These are phyloP conservation scores for Syncephalastrum sp. DNA, from an alignment of 371 early-diverging fungal species.

Conservation along the genomic window DNA sequence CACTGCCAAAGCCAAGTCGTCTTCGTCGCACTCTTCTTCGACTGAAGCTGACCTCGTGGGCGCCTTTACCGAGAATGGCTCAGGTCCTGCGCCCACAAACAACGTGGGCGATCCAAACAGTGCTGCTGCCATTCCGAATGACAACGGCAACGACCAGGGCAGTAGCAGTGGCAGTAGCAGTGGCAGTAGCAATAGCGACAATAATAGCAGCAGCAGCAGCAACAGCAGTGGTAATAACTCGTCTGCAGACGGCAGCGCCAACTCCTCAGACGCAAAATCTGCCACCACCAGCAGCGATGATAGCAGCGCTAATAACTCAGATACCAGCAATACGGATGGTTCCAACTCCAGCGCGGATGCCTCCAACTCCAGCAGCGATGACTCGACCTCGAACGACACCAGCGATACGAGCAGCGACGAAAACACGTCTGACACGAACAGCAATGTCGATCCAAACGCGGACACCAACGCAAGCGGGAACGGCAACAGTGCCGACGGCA, in stretches of 20 bases:
- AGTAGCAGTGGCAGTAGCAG: too few species aligned
- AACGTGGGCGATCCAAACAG: slow-evolving; percentile 12
- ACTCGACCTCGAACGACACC: background rate
- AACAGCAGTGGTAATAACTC: slow-evolving; percentile 1
- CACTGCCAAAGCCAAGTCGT: background rate
- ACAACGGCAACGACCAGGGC: background rate
- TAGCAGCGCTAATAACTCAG: background rate
- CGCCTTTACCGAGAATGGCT: slow-evolving; percentile 10
- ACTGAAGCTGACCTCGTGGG: background rate
- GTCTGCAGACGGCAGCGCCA: background rate
- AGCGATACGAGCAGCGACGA: background rate
- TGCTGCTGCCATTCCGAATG: background rate
- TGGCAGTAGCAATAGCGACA: background rate
- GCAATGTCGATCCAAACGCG: background rate
- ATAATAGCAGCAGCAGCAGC: background rate
- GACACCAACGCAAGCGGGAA: too few species aligned
- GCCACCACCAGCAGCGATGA: background rate
- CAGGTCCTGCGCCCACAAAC: slow-evolving; percentile 4
- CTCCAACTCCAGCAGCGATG: background rate
- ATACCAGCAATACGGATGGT: too few species aligned
- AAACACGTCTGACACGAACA: background rate
- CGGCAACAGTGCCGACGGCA: slow-evolving; percentile 3
- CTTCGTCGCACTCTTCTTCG: background rate
- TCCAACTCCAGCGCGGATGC: too few species aligned
- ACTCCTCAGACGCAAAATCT: background rate